Conservation (phyloP, 2,329 filamentous ascomycete genomes). For the Geosmithia putterillii region DNA sequence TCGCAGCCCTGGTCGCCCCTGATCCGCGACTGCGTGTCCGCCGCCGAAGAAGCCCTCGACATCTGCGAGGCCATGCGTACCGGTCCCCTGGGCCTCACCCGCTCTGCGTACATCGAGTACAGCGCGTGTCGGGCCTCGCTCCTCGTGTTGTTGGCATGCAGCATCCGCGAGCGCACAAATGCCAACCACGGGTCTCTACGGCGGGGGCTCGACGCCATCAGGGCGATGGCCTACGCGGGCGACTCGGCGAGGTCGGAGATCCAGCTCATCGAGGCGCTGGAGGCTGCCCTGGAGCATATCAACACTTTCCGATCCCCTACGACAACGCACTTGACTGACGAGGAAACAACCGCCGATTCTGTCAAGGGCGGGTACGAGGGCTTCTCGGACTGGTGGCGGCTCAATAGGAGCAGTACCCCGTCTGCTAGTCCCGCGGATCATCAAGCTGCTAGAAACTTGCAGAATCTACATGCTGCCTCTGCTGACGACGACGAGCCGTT, state of each 20-base stretch:
- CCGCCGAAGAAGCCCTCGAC: slow-evolving; percentile 35
- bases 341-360: background rate
- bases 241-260: slow-evolving; percentile 38
- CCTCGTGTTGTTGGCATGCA: slow-evolving; percentile 30
- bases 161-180: slow-evolving; percentile 8
- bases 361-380: background rate
- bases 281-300: slow-evolving; percentile 8
- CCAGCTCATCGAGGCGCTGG: slow-evolving; percentile 37
- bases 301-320: background rate
- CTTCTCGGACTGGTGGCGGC: background rate
- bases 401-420: background rate
- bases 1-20: slow-evolving; percentile 22
- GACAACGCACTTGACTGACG: background rate
- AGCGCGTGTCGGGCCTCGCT: slow-evolving; percentile 41
- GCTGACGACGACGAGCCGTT: background rate
- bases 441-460: background rate
- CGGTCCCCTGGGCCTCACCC: slow-evolving; percentile 35
- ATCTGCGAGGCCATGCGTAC: slow-evolving; percentile 33
- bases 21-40: slow-evolving; percentile 37
- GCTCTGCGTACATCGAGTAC: slow-evolving; percentile 43
- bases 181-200: slow-evolving; percentile 24
- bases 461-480: background rate
- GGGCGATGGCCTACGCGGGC: slow-evolving; percentile 38
- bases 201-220: slow-evolving; percentile 36
- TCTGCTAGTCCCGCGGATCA: background rate